phyloP scores from a whole-genome alignment of 2,329 filamentous ascomycete species.

The Cordyceps fumosorosea region DNA sequence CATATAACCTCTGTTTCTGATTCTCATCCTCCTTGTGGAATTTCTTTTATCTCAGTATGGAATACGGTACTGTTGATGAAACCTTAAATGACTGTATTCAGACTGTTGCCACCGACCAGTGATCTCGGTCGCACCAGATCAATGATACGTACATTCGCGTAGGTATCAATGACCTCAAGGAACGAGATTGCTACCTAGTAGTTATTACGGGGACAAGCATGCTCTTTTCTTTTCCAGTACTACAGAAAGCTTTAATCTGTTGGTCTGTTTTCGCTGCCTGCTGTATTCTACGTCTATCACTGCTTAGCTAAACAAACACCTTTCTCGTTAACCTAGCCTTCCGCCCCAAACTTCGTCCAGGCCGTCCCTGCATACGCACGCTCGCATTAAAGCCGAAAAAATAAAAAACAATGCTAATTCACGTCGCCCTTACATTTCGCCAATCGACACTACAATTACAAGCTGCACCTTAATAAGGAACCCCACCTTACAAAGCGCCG shows the following conservation, averaged over 20 bases:
- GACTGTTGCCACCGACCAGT: too few relatives aligned
- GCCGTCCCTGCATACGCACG: not conserved
- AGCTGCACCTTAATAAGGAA: constrained; percentile 1
- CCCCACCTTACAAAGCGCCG: not conserved
- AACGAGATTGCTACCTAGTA: too few relatives aligned
- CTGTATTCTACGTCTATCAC: too few relatives aligned
- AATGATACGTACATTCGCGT: too few relatives aligned
- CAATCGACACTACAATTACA: constrained; percentile 4
- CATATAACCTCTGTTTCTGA: not conserved
- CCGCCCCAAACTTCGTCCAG: not conserved
- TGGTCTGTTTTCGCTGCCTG: not conserved
- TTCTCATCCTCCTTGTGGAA: not conserved
- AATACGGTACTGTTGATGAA: not conserved
- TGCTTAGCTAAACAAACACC: not conserved
- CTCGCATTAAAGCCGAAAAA: not conserved
- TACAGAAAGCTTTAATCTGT: not conserved
- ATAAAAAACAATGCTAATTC: not conserved
- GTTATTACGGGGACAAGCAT: too few relatives aligned
- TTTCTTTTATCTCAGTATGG: not conserved
- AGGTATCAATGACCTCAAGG: too few relatives aligned
- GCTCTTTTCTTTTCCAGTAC: too few relatives aligned
- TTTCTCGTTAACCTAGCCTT: not conserved
- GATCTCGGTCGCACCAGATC: too few relatives aligned
- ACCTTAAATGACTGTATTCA: not conserved
- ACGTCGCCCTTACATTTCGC: not conserved